phyloP scores from a whole-genome alignment of 768 basidiomycete species.

The Auricularia cornea region DNA sequence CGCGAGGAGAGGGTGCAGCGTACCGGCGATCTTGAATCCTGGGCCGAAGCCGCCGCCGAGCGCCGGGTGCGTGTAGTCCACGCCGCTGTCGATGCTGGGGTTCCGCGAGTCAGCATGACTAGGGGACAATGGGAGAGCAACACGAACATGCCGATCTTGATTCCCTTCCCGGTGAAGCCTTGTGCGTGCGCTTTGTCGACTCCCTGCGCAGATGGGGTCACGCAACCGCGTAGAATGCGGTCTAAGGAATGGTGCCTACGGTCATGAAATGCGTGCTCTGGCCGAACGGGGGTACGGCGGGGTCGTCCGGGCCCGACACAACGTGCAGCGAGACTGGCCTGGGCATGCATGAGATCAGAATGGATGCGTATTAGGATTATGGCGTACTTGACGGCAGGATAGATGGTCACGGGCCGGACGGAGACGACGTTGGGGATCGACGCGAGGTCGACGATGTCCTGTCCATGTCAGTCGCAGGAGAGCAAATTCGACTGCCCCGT shows the following conservation, averaged over 20 bases:
- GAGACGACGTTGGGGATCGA: background rate
- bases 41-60: constrained; percentile 12
- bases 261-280: background rate
- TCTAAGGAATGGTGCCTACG: too few species aligned
- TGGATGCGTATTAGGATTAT: too few species aligned
- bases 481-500: too few species aligned
- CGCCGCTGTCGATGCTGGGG: constrained; percentile 11
- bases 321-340: background rate
- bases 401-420: background rate
- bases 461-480: too few species aligned
- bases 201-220: too few species aligned
- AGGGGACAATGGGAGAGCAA: background rate
- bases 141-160: background rate
- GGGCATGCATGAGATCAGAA: background rate
- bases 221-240: too few species aligned
- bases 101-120: too few species aligned
- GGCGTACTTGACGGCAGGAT: background rate
- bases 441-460: background rate
- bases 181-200: background rate
- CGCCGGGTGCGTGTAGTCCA: constrained; percentile 4
- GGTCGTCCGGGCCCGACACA: background rate
- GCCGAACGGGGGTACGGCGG: background rate
- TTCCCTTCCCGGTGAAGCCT: background rate
- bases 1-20: too few species aligned
- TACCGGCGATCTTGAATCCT: constrained; percentile 5